Conservation (phyloP, 495 filamentous ascomycete species). For the Aspergillus sclerotiicarbonarius region DNA sequence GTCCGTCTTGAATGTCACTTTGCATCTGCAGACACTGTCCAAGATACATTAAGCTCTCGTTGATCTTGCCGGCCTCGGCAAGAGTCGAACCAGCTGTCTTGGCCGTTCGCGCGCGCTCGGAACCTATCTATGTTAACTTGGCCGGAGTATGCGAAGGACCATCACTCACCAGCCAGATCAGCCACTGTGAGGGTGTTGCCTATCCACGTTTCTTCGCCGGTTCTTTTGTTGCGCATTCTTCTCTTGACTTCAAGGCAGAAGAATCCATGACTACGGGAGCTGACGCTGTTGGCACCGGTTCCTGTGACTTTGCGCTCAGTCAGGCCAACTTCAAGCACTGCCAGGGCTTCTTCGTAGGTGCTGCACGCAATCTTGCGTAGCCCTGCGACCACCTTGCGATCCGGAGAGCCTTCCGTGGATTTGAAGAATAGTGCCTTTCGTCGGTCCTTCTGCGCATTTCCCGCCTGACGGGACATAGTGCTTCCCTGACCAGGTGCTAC, state of each 20-base stretch:
- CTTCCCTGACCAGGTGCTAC: conserved; percentile 40
- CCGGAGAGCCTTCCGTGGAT: conserved; percentile 74
- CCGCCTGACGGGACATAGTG: conserved; percentile 37
- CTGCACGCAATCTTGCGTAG: conserved; percentile 85
- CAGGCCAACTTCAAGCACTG: conserved; percentile 87
- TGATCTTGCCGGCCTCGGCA: conserved; percentile 95
- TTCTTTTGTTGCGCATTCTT: conserved; percentile 51
- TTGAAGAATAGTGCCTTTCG: conserved; percentile 84
- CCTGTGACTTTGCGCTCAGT: conserved; percentile 84
- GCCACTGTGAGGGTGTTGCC: conserved; percentile 83
- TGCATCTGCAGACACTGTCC: conserved; percentile 98
- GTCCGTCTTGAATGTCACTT: conserved; percentile 68
- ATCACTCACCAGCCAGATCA: conserved; percentile 73
- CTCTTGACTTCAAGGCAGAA: conserved; percentile 96
- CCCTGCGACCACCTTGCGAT: conserved; percentile 88
- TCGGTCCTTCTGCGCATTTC: conserved; percentile 60
- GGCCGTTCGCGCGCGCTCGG: conserved; percentile 87
- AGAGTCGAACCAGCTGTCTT: conserved; percentile 91
- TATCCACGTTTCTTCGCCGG: conserved; percentile 64
- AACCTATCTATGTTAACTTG: conserved; percentile 48
- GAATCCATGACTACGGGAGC: conserved; percentile 91
- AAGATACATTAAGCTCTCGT: conserved; percentile 96
- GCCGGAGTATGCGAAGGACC: neutral
- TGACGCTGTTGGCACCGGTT: conserved; percentile 85
- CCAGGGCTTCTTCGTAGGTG: conserved; percentile 81